Evolutionary conservation across 2,329 filamentous ascomycete species (phyloP).

Genomic region (Neofusicoccum umdonicola): DNA sequence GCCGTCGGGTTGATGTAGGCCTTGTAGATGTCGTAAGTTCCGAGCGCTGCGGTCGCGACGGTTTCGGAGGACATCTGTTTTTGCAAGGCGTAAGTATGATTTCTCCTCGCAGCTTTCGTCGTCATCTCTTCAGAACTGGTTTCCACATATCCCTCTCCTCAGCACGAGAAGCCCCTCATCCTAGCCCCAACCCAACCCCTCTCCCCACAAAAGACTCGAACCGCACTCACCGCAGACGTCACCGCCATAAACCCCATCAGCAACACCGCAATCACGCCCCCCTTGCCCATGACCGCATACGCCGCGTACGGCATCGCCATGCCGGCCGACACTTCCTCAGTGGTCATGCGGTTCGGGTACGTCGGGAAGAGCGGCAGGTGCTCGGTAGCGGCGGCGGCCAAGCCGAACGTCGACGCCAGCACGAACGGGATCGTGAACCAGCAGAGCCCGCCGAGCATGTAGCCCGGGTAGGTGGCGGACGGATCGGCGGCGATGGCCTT

Average conservation of each 20-base stretch:
- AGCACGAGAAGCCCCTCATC: no score
- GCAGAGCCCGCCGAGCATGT: constrained; percentile 44
- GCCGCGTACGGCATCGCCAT: constrained; percentile 32
- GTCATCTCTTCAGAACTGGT: no score
- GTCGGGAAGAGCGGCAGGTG: constrained; percentile 45
- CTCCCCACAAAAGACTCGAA: background rate
- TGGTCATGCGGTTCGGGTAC: constrained; percentile 33
- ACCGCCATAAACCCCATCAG: constrained; percentile 36
- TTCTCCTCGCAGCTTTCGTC: no score
- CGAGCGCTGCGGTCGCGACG: constrained; percentile 40
- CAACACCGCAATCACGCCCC: constrained; percentile 29
- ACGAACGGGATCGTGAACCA: constrained; percentile 51
- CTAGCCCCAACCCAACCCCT: no score
- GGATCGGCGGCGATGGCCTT: constrained; percentile 16
- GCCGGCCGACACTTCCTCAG: constrained; percentile 29
- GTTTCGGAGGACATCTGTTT: constrained; percentile 36
- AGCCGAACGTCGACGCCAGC: constrained; percentile 47
- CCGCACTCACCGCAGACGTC: constrained; percentile 23
- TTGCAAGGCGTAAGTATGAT: background rate
- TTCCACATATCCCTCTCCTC: no score
- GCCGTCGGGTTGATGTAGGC: constrained; percentile 41
- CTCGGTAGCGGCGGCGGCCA: constrained; percentile 46
- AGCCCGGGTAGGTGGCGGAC: constrained; percentile 17
- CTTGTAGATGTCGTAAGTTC: constrained; percentile 47
- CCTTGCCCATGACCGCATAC: constrained; percentile 29